Evolutionary conservation across 306 rosid species (phyloP).

Genomic region (Vicia sativa): DNA sequence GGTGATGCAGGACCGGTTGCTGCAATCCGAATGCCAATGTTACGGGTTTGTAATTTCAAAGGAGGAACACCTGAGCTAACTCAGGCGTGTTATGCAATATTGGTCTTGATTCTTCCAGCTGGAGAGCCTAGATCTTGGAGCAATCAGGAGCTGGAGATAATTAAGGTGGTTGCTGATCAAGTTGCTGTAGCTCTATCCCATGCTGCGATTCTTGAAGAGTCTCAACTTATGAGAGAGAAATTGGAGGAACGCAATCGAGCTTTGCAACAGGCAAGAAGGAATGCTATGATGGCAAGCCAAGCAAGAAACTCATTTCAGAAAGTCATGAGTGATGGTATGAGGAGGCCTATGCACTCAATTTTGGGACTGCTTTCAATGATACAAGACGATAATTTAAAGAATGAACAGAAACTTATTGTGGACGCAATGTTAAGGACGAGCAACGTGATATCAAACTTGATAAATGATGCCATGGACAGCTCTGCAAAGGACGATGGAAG

Average conservation of each 20-base stretch:
- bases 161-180: conserved; percentile 98
- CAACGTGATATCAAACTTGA: conserved; percentile 83
- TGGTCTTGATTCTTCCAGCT: conserved; percentile 88
- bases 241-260: conserved; percentile 97
- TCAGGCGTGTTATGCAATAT: conserved; percentile 79
- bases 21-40: conserved; percentile 98
- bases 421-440: conserved; percentile 90
- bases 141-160: conserved; percentile 85
- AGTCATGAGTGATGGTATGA: conserved; percentile 99
- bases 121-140: conserved; percentile 87
- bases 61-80: conserved; percentile 95
- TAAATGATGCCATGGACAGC: conserved; percentile 90
- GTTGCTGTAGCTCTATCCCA: conserved; percentile 99
- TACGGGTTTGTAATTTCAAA: conserved; percentile 85
- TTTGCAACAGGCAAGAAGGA: conserved; percentile 79
- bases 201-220: conserved; percentile 98
- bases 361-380: conserved; percentile 89
- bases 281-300: conserved; percentile 99
- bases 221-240: conserved; percentile 95
- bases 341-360: conserved; percentile 98
- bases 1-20: conserved; percentile 86
- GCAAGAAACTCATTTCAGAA: conserved; percentile 89
- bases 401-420: conserved; percentile 75
- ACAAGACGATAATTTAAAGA: conserved; percentile 68
- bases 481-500: conserved; percentile 78